Evolutionary conservation across 2,329 filamentous ascomycete species (phyloP).

Genomic region (Leptographium procerum): DNA sequence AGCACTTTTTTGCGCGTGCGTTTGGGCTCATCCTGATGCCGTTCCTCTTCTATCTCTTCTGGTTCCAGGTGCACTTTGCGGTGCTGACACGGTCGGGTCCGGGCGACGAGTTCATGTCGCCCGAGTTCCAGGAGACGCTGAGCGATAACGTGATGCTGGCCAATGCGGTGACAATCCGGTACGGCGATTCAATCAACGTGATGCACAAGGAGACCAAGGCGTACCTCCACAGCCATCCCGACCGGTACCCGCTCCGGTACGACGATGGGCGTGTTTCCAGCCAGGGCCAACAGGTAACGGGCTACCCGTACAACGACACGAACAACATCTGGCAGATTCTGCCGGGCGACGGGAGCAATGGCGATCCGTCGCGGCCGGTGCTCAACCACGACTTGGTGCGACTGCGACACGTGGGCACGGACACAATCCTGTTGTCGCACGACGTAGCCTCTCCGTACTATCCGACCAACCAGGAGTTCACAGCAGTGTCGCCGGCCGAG

Average conservation of each 20-base stretch:
- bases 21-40: slow-evolving; percentile 80
- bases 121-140: slow-evolving; percentile 93
- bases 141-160: slow-evolving; percentile 89
- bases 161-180: slow-evolving; percentile 76
- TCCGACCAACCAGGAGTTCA: slow-evolving; percentile 98
- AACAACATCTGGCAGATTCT: slow-evolving; percentile 98
- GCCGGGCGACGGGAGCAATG: slow-evolving; percentile 45
- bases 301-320: slow-evolving; percentile 95
- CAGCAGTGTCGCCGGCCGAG: slow-evolving; percentile 62
- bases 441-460: slow-evolving; percentile 94
- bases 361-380: slow-evolving; percentile 52
- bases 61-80: slow-evolving; percentile 98
- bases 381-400: slow-evolving; percentile 78
- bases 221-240: slow-evolving; percentile 86
- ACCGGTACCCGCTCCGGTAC: slow-evolving; percentile 84
- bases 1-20: slow-evolving; percentile 83
- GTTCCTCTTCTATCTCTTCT: slow-evolving; percentile 97
- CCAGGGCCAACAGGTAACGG: slow-evolving; percentile 95
- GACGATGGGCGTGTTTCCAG: slow-evolving; percentile 96
- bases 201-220: slow-evolving; percentile 96
- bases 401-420: slow-evolving; percentile 75
- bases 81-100: slow-evolving; percentile 82
- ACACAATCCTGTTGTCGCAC: slow-evolving; percentile 80
- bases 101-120: slow-evolving; percentile 97
- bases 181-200: slow-evolving; percentile 78